Conservation (phyloP, 202 grass and related monocot species). For the Elaeis oleifera region DNA sequence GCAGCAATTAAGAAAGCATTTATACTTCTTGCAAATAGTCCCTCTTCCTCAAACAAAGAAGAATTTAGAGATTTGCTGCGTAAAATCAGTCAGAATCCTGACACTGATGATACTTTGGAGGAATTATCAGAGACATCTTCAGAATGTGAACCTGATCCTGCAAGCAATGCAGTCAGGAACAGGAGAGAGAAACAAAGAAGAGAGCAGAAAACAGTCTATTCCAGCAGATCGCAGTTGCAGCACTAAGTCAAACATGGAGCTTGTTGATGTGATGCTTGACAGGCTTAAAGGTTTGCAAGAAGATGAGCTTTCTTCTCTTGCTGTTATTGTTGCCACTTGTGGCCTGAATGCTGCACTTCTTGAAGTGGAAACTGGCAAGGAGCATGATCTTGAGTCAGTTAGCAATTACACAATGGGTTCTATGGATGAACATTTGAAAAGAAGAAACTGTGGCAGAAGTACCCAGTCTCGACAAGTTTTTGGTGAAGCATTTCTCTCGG, state of each 20-base stretch:
- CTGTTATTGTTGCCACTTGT: slow-evolving; percentile 82
- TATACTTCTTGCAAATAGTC: slow-evolving; percentile 45
- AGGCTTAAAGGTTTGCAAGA: slow-evolving; percentile 64
- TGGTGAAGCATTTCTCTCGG: slow-evolving; percentile 39
- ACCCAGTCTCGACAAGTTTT: slow-evolving; percentile 39
- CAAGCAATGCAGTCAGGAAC: slow-evolving; percentile 12
- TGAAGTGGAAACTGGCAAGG: slow-evolving; percentile 44
- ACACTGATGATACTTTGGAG: slow-evolving; percentile 24
- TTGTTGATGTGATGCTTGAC: slow-evolving; percentile 60
- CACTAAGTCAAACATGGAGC: slow-evolving; percentile 24
- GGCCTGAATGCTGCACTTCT: slow-evolving; percentile 74
- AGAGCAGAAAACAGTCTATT: slow-evolving; percentile 17
- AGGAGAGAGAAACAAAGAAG: slow-evolving; percentile 16
- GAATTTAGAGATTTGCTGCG: slow-evolving; percentile 55
- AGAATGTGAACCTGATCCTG: slow-evolving; percentile 4
- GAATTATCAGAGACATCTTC: slow-evolving; percentile 24
- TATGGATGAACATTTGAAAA: neutral
- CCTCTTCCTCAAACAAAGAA: slow-evolving; percentile 47
- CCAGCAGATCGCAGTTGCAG: slow-evolving; percentile 28
- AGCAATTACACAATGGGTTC: slow-evolving; percentile 20
- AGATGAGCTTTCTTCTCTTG: slow-evolving; percentile 73
- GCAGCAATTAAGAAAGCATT: slow-evolving; percentile 77
- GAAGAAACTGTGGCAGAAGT: slow-evolving; percentile 13
- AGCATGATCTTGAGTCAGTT: slow-evolving; percentile 16
- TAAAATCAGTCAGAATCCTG: slow-evolving; percentile 90